phyloP scores from a whole-genome alignment of 2,329 filamentous ascomycete genomes.

The Hortaea sp. region DNA sequence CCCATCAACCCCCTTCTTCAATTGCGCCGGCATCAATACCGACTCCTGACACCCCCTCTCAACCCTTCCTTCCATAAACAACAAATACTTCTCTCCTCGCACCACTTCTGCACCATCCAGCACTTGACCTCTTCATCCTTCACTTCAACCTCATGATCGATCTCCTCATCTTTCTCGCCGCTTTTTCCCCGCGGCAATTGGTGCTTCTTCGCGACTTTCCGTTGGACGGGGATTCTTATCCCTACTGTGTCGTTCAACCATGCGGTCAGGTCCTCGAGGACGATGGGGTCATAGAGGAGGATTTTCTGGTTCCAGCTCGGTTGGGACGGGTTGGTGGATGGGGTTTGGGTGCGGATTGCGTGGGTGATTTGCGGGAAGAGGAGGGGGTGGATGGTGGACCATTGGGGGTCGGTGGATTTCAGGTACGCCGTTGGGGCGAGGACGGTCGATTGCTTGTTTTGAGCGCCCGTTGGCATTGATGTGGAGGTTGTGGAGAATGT shows the following conservation, averaged over 20 bases:
- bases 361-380: slow-evolving; percentile 41
- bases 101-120: slow-evolving; percentile 74
- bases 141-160: slow-evolving; percentile 11
- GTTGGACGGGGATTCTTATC: slow-evolving; percentile 1
- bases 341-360: slow-evolving; percentile 36
- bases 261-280: slow-evolving; percentile 70
- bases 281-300: slow-evolving; percentile 81
- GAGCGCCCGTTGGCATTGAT: slow-evolving; percentile 2
- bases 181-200: slow-evolving; percentile 27
- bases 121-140: slow-evolving; percentile 28
- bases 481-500: slow-evolving; percentile 7
- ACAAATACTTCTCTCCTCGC: slow-evolving; percentile 75
- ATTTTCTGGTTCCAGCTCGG: slow-evolving; percentile 86
- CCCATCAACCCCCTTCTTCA: too few relatives aligned
- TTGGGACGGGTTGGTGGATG: slow-evolving; percentile 29
- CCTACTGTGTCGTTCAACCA: slow-evolving; percentile 58
- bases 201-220: slow-evolving; percentile 39
- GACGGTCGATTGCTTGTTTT: neutral
- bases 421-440: slow-evolving; percentile 6
- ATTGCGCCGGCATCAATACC: slow-evolving; percentile 13
- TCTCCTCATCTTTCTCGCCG: slow-evolving; percentile 3
- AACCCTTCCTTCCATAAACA: slow-evolving; percentile 58
- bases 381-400: slow-evolving; percentile 23
- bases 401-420: slow-evolving; percentile 18
- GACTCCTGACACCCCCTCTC: slow-evolving; percentile 24